Base-by-base conservation (phyloP, 2,329 filamentous ascomycete genomes). In the Elsinoe fawcettii region DNA sequence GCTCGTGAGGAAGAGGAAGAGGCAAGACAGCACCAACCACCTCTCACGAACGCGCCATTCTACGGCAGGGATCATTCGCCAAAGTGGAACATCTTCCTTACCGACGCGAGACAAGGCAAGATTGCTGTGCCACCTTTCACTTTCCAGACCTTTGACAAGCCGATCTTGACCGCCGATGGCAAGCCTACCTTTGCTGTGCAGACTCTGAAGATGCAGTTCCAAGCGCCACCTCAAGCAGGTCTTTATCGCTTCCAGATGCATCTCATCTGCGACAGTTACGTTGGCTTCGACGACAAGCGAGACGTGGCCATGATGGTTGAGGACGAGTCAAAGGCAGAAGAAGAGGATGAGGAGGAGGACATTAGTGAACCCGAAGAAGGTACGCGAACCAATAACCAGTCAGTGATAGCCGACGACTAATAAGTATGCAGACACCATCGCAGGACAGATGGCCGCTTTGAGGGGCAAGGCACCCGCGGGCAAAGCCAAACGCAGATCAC, bases 351-450 rank as follows among this genome's bases (percentile, higher is more conserved):
- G 49, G 90, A 59, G 47, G 68, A 67, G n/a, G 93, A 99, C 59
- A 99, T 99, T 63, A 95, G 89, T 69, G 93, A 99, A 71, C 93
- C 95, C 34, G 93, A 97, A 62, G 93, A 99, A 78, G 93, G 93
- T 96, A 80, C 77, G 85, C 25, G 32, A 16, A 53, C 49, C 16
- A 53, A 53, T 53, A 32, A 39, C 22, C 34, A 18, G 44, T 53
- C 2, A 30, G 3, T 16, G 14, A 44, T 37, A 22, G 34, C 25
- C 49, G 25, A 44, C 34, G 5, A 41, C 22, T 51, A 11, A 34
- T 23, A 25, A 43, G 39, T 34, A 60, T 16, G 27, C 59, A 72
- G 70, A 71, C 60, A 64, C 69, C 3, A 68, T 72, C 32, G 69
- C 69, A 8, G 70, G 70, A 36, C 65, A 69, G 57, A 70, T 72